Percentiles rank a stretch among this genome's conserved stretches.
These are phyloP conservation scores for Actinomortierella ambigua DNA, from an alignment of 371 early-diverging fungal species.

Conservation along the genomic window DNA sequence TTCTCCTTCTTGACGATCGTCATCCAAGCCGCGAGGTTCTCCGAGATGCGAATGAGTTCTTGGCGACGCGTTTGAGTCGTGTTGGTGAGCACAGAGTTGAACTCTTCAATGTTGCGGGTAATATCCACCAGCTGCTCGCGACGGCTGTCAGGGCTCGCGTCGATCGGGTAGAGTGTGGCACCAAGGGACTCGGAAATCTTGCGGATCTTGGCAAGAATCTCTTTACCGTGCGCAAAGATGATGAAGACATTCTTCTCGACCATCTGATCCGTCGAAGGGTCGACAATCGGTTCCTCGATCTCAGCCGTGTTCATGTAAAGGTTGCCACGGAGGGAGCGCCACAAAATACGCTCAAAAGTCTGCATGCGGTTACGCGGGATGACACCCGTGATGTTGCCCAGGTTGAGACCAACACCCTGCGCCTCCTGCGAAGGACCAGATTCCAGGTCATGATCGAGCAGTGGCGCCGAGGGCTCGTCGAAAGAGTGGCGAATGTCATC, in stretches of 20 bases:
- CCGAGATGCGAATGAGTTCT: conserved; percentile 85
- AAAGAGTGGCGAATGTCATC: conserved; percentile 55
- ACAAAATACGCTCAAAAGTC: conserved; percentile 94
- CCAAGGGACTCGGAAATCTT: conserved; percentile 96
- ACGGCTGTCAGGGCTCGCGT: conserved; percentile 83
- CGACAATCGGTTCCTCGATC: conserved; percentile 89
- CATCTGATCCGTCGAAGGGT: conserved; percentile 82
- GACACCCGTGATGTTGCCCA: conserved; percentile 85
- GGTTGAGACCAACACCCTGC: conserved; percentile 21
- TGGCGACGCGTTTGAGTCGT: conserved; percentile 83
- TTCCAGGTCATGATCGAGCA: conserved; percentile 65
- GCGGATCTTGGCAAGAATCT: conserved; percentile 86
- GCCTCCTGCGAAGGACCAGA: conserved; percentile 48
- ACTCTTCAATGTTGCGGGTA: conserved; percentile 48
- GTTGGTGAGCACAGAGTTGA: conserved; percentile 72
- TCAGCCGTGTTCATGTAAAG: conserved; percentile 96
- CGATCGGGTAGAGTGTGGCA: conserved; percentile 91
- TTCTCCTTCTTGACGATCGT: conserved; percentile 95
- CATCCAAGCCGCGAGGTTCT: conserved; percentile 85
- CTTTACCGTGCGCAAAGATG: conserved; percentile 96
- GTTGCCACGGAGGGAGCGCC: conserved; percentile 97
- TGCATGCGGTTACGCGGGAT: conserved; percentile 82
- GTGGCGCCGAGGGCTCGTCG: conserved; percentile 67
- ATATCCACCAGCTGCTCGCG: conserved; percentile 81
- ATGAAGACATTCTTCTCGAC: conserved; percentile 95